These are phyloP conservation scores for Cystoderma amianthinum DNA, from an alignment of 768 basidiomycete species.

Conservation along the genomic window DNA sequence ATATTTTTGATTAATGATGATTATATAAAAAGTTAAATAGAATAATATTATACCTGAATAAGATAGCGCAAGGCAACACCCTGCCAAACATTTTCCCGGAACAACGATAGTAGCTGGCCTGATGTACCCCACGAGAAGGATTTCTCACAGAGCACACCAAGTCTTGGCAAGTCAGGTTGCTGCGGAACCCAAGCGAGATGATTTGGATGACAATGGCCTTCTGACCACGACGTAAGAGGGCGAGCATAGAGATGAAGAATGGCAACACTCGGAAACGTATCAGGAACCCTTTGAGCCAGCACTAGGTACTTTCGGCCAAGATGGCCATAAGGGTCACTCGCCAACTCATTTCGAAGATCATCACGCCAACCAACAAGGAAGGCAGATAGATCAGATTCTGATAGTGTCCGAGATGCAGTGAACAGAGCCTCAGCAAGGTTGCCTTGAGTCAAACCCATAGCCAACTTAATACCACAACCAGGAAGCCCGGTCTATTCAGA, in stretches of 20 bases:
- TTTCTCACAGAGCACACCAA: neutral
- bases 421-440: conserved; percentile 3
- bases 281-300: neutral
- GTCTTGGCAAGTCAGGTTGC: neutral
- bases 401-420: neutral
- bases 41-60: too few species aligned
- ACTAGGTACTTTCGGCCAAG: neutral
- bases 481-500: conserved; percentile 3
- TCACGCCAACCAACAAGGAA: conserved; percentile 1
- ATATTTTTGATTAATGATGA: too few species aligned
- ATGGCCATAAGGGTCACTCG: neutral
- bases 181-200: neutral
- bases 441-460: neutral
- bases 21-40: too few species aligned
- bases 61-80: too few species aligned
- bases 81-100: neutral
- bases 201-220: neutral
- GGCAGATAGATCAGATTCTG: neutral
- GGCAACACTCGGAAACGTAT: neutral
- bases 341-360: neutral
- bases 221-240: neutral
- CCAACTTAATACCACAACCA: conserved; percentile 6
- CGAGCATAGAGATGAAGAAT: neutral
- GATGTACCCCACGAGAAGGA: neutral
- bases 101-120: neutral